Evolutionary conservation across 2,329 filamentous ascomycete genomes (phyloP).

Genomic region (Drechslerella coelobrocha): DNA sequence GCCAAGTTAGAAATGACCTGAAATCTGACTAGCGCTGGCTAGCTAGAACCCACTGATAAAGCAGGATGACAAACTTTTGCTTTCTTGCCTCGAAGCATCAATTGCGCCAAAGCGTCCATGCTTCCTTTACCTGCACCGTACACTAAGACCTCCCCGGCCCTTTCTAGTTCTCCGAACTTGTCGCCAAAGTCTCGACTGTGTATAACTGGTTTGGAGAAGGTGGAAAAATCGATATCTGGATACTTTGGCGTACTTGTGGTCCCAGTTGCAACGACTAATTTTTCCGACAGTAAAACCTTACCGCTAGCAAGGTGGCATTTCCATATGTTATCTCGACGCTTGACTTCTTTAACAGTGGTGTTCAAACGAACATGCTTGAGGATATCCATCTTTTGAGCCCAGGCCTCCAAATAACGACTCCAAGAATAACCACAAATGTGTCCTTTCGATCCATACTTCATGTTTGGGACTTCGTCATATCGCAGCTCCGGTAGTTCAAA

Average conservation of each 20-base stretch:
- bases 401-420: constrained; percentile 66
- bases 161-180: constrained; percentile 55
- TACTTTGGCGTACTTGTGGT: constrained; percentile 66
- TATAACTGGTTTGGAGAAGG: constrained; percentile 64
- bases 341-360: constrained; percentile 58
- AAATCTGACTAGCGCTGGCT: background rate
- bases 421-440: constrained; percentile 68
- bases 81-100: constrained; percentile 63
- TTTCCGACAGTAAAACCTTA: constrained; percentile 57
- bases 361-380: constrained; percentile 62
- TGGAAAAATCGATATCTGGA: constrained; percentile 62
- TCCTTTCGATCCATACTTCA: constrained; percentile 62
- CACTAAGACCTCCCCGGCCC: constrained; percentile 61
- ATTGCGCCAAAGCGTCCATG: constrained; percentile 69
- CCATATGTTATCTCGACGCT: constrained; percentile 56
- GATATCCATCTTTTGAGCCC: constrained; percentile 64
- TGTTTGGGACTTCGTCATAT: constrained; percentile 52
- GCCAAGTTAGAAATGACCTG: background rate
- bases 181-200: constrained; percentile 65
- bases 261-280: constrained; percentile 69
- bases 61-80: constrained; percentile 59
- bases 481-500: constrained; percentile 59
- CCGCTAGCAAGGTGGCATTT: constrained; percentile 4
- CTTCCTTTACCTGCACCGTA: constrained; percentile 70
- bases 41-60: background rate